These are phyloP conservation scores for Zymoseptoria brevis DNA, from an alignment of 2,329 filamentous ascomycete genomes.

Conservation along the genomic window DNA sequence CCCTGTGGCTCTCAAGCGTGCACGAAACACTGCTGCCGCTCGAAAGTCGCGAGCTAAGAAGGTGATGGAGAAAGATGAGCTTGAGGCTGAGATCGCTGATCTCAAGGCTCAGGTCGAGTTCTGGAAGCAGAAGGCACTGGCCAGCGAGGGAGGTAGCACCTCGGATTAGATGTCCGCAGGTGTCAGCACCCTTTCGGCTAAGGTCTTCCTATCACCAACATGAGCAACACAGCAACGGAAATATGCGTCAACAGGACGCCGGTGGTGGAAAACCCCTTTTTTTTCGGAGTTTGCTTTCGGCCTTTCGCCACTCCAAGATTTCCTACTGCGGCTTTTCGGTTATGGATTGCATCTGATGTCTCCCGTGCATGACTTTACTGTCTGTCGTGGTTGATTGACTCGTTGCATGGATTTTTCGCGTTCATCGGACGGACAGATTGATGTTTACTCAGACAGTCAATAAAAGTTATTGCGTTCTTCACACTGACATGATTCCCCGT, in stretches of 20 bases:
- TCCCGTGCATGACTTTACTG: slow-evolving; percentile 1
- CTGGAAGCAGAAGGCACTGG: slow-evolving; percentile 24
- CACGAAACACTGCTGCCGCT: slow-evolving; percentile 85
- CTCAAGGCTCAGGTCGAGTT: slow-evolving; percentile 35
- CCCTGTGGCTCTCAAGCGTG: slow-evolving; percentile 78
- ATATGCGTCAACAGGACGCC: slow-evolving; percentile 11
- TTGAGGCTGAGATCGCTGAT: slow-evolving; percentile 61
- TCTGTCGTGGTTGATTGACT: slow-evolving; percentile 10
- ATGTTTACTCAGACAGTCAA: not conserved
- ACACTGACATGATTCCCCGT: not conserved
- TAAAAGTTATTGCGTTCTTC: not conserved
- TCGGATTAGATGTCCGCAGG: slow-evolving; percentile 6
- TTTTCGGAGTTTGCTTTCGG: slow-evolving; percentile 5
- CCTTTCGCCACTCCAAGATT: slow-evolving; percentile 10
- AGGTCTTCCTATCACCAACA: not conserved
- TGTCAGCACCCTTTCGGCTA: not conserved
- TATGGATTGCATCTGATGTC: slow-evolving; percentile 10
- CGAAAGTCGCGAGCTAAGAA: slow-evolving; percentile 89
- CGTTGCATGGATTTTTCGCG: slow-evolving; percentile 1
- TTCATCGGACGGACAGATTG: not conserved
- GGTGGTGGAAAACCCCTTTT: slow-evolving; percentile 15
- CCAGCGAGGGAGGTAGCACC: slow-evolving; percentile 6
- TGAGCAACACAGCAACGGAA: slow-evolving; percentile 7
- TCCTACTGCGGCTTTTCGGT: slow-evolving; percentile 8
- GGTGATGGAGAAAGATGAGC: slow-evolving; percentile 62